These are phyloP conservation scores for Mycosphaerella sp. DNA, from an alignment of 2,329 filamentous ascomycete species.

Conservation along the genomic window DNA sequence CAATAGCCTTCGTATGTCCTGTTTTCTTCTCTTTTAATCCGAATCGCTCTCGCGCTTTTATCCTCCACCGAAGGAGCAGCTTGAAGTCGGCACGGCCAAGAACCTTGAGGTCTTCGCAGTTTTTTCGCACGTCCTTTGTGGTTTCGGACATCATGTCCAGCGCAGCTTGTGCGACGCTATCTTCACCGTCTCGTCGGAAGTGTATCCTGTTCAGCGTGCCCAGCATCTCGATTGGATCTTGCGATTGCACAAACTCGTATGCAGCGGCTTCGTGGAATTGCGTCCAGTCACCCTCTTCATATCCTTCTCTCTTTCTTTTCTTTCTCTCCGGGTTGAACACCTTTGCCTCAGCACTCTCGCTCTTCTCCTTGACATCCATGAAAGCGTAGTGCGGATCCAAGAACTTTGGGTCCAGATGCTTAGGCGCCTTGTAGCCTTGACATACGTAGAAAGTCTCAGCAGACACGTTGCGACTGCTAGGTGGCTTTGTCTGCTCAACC, in stretches of 20 bases:
- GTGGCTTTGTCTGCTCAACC: constrained; percentile 95
- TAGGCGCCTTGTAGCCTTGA: constrained; percentile 89
- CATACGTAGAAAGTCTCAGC: constrained; percentile 99
- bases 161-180: constrained; percentile 77
- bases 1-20: constrained; percentile 26
- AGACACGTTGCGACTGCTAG: constrained; percentile 89
- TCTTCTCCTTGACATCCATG: constrained; percentile 77
- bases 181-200: constrained; percentile 69
- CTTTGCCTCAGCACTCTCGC: constrained; percentile 93
- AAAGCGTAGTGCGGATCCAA: constrained; percentile 86
- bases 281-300: constrained; percentile 90
- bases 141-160: constrained; percentile 82
- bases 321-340: constrained; percentile 97
- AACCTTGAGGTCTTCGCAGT: constrained; percentile 79
- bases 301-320: constrained; percentile 95
- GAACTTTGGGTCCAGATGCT: constrained; percentile 85
- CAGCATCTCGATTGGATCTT: constrained; percentile 86
- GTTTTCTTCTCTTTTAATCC: constrained; percentile 72
- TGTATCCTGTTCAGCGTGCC: constrained; percentile 77
- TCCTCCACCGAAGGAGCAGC: constrained; percentile 76
- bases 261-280: constrained; percentile 86
- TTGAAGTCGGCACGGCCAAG: constrained; percentile 94
- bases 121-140: constrained; percentile 70
- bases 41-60: constrained; percentile 85
- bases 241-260: constrained; percentile 89